phyloP scores from a whole-genome alignment of 192 early-diverging fungal species.

The Coemansia sp. region DNA sequence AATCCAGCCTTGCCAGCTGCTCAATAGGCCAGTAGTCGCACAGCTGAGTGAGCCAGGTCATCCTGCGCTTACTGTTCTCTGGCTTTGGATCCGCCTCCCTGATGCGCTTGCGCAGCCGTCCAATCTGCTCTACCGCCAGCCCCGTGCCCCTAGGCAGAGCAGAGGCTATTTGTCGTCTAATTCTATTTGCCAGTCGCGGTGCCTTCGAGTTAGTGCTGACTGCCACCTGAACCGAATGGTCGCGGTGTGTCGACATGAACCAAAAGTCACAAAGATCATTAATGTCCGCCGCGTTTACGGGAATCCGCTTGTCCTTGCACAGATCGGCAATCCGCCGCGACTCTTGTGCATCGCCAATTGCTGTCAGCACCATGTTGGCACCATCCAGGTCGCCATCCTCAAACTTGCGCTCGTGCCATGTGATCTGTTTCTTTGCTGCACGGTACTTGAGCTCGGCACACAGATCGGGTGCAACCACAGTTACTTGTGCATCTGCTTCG shows the following conservation, averaged over 20 bases:
- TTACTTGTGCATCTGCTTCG: slow-evolving; percentile 78
- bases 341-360: slow-evolving; percentile 72
- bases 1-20: slow-evolving; percentile 68
- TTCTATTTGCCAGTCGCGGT: slow-evolving; percentile 82
- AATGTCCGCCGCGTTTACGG: slow-evolving; percentile 91
- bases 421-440: slow-evolving; percentile 59
- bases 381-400: slow-evolving; percentile 51
- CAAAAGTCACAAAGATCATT: slow-evolving; percentile 91
- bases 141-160: slow-evolving; percentile 64
- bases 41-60: slow-evolving; percentile 80
- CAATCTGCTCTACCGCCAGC: slow-evolving; percentile 72
- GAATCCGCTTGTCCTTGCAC: slow-evolving; percentile 69
- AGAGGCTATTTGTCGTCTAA: slow-evolving; percentile 67
- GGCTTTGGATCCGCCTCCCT: slow-evolving; percentile 64
- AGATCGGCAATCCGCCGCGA: slow-evolving; percentile 66
- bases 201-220: slow-evolving; percentile 89
- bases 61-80: slow-evolving; percentile 67
- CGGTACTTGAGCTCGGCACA: slow-evolving; percentile 68
- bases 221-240: slow-evolving; percentile 85
- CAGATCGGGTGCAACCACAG: slow-evolving; percentile 72
- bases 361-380: slow-evolving; percentile 64
- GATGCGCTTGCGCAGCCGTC: slow-evolving; percentile 62
- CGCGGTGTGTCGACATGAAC: slow-evolving; percentile 84
- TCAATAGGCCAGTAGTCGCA: slow-evolving; percentile 86
- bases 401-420: slow-evolving; percentile 51